Percentiles rank a stretch among this genome's conserved stretches.
These are phyloP conservation scores for Zasmidium citrigriseum DNA, from an alignment of 2,329 filamentous ascomycete genomes.

Conservation along the genomic window DNA sequence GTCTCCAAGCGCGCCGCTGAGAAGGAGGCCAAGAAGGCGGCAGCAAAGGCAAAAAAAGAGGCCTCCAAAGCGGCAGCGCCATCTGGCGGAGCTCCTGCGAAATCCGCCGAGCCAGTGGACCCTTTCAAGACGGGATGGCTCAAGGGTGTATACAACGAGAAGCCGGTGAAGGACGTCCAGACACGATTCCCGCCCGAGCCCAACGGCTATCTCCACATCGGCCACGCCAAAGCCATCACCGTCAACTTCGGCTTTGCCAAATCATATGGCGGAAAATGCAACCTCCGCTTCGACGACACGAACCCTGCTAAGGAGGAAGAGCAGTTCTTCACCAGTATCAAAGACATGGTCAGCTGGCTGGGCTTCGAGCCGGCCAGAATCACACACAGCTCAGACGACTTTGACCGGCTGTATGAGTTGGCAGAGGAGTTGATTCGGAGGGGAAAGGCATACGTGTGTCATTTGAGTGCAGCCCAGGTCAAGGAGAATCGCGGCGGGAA, in stretches of 20 bases:
- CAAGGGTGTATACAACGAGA: slow-evolving; percentile 52
- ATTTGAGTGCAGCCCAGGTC: slow-evolving; percentile 80
- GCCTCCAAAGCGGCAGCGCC: slow-evolving; percentile 40
- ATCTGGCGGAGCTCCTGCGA: slow-evolving; percentile 18
- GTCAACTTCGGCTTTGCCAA: slow-evolving; percentile 95
- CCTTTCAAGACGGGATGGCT: slow-evolving; percentile 54
- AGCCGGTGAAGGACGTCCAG: slow-evolving; percentile 47
- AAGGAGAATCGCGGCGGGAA: slow-evolving; percentile 84
- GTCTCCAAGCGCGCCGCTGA: slow-evolving; percentile 51
- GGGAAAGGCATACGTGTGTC: slow-evolving; percentile 77
- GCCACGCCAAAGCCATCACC: slow-evolving; percentile 92
- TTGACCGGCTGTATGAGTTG: slow-evolving; percentile 81
- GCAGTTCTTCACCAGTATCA: slow-evolving; percentile 83
- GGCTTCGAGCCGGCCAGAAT: slow-evolving; percentile 77
- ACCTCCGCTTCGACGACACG: slow-evolving; percentile 86
- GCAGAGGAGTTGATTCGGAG: slow-evolving; percentile 79
- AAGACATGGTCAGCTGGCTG: slow-evolving; percentile 85
- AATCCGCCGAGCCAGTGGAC: slow-evolving; percentile 42
- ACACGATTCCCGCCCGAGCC: slow-evolving; percentile 62
- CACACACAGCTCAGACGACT: slow-evolving; percentile 90
- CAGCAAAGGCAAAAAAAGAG: slow-evolving; percentile 45
- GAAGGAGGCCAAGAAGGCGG: slow-evolving; percentile 53
- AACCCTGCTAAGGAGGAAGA: slow-evolving; percentile 94
- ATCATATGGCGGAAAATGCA: slow-evolving; percentile 75
- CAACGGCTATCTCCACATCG: slow-evolving; percentile 91